Evolutionary conservation across 2,329 filamentous ascomycete species (phyloP).

Genomic region (Diaporthe sp.): DNA sequence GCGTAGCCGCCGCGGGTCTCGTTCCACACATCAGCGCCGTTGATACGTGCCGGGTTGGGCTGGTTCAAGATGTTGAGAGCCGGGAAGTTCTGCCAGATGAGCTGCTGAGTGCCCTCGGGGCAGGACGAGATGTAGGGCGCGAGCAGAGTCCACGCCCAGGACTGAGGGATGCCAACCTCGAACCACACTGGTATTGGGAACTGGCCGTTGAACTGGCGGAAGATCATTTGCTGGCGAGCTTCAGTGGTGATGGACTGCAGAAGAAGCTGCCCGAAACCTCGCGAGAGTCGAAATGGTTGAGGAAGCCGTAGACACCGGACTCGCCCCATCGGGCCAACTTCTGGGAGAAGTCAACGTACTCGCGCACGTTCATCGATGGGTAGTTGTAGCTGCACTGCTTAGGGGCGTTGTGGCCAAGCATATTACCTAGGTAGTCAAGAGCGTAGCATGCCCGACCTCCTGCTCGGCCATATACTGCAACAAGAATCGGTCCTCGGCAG

Average conservation of each 20-base stretch:
- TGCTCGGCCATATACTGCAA: slow-evolving; percentile 83
- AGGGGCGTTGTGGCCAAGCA: slow-evolving; percentile 77
- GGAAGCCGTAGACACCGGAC: slow-evolving; percentile 82
- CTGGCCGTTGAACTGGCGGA: slow-evolving; percentile 83
- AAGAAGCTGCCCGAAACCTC: slow-evolving; percentile 78
- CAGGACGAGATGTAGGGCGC: slow-evolving; percentile 85
- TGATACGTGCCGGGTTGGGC: slow-evolving; percentile 76
- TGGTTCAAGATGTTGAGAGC: slow-evolving; percentile 78
- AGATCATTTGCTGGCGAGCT: slow-evolving; percentile 85
- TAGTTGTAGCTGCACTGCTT: slow-evolving; percentile 86
- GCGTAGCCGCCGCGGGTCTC: slow-evolving; percentile 72
- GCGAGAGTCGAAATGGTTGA: slow-evolving; percentile 80
- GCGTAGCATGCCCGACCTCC: slow-evolving; percentile 80
- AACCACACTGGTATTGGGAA: slow-evolving; percentile 89
- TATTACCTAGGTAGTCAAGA: slow-evolving; percentile 82
- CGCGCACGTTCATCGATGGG: slow-evolving; percentile 77
- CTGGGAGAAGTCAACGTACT: slow-evolving; percentile 86
- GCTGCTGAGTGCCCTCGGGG: slow-evolving; percentile 76
- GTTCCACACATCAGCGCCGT: slow-evolving; percentile 69
- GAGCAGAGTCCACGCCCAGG: slow-evolving; percentile 84
- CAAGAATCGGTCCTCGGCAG: slow-evolving; percentile 74
- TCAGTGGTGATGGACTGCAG: slow-evolving; percentile 82
- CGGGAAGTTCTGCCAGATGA: slow-evolving; percentile 89
- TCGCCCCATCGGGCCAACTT: slow-evolving; percentile 87
- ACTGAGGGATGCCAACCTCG: slow-evolving; percentile 81